Evolutionary conservation across 2,329 filamentous ascomycete species (phyloP), one percentile per base, ranked within the genome.

Genomic region (Phoma sp.): DNA sequence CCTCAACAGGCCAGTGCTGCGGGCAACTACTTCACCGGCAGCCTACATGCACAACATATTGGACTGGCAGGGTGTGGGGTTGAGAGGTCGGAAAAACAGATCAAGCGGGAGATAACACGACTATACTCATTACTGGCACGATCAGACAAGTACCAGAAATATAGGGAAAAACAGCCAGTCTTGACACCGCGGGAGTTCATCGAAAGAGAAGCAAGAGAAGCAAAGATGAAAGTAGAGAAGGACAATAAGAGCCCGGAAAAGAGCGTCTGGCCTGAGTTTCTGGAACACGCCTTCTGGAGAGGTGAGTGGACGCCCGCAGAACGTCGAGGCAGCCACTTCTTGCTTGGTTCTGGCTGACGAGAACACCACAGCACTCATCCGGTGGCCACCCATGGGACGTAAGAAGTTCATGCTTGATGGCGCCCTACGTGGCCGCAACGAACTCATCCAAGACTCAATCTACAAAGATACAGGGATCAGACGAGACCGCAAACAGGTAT

Each of bases 381-480:
- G 80, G 59, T 82, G 80, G 65, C 83, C 80, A 45, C 84, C 84
- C 1, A 84, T 86, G 79, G 85, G 84, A 11, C 78, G 83, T 20
- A 78, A 77, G 61, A 85, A 87, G 68, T 64, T 71, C 52, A 77
- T 72, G 66, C 62, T 69, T 10, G 67, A 82, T 50, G 81, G 80
- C 38, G 82, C 83, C 65, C 80, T 78, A 15, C 80, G 81, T 58
- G 85, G 85, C 21, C 81, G 85, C 32, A 87, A 87, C 64, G 84
- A 87, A 69, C 73, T 87, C 38, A 85, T 87, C 56, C 79, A 84
- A 18, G 79, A 84, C 61, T 83, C 80, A 46, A 87, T 87, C 54
- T 73, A 76, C 59, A 79, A 79, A 50, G 74, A 78, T 53, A 87
- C 84, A 6, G 83, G 84, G 18, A 80, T 80, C 50, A 66, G 63